Evolutionary conservation across 805 yeast species (phyloP).

Genomic region (Yarrowia osloensis): DNA sequence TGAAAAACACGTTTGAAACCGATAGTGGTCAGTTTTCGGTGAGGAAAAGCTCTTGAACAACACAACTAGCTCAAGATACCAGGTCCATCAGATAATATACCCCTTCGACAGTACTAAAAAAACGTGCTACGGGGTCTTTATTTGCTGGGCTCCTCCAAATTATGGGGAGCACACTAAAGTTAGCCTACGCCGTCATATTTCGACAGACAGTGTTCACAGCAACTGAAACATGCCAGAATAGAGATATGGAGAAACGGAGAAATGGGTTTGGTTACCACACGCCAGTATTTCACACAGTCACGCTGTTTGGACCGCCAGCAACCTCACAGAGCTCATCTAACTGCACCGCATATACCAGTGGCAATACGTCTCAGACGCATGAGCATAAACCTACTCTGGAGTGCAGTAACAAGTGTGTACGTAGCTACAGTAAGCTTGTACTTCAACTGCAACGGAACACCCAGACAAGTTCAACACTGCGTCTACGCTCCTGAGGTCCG

Average conservation of each 20-base stretch:
- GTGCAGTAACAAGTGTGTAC: neutral
- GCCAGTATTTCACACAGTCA: too few species aligned
- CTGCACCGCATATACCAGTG: neutral
- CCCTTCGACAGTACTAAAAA: neutral
- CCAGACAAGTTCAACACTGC: constrained; percentile 2
- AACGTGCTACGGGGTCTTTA: neutral
- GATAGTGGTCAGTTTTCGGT: too few species aligned
- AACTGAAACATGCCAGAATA: neutral
- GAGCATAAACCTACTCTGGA: neutral
- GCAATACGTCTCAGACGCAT: constrained; percentile 9
- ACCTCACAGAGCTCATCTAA: too few species aligned
- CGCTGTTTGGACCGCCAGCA: too few species aligned
- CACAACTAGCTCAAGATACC: neutral
- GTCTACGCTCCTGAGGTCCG: neutral
- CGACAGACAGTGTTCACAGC: neutral
- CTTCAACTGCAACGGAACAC: neutral
- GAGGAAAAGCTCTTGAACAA: neutral
- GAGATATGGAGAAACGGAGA: neutral
- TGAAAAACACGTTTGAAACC: too few species aligned
- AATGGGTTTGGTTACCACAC: neutral
- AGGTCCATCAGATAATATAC: neutral
- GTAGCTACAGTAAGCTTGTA: neutral
- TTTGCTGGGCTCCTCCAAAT: neutral
- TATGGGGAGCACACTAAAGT: neutral
- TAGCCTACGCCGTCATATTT: neutral